Base-by-base conservation (phyloP, 176 grass and related monocot species). In the Aegilops tauschii region DNA sequence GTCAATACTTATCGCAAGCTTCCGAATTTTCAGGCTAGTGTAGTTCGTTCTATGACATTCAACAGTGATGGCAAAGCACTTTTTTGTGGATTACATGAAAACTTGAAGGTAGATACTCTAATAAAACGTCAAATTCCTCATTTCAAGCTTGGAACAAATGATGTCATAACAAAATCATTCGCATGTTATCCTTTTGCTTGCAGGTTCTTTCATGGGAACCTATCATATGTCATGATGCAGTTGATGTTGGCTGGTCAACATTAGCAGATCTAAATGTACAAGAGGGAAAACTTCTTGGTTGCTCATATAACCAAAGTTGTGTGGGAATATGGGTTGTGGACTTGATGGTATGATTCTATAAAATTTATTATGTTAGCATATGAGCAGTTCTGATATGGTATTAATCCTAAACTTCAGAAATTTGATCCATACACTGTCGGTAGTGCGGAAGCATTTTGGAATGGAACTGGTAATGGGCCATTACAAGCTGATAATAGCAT, bases 171-270 rank as follows among this genome's bases (percentile, higher is more conserved):
- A 84, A 25, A 78, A 47, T 11, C 66, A 36, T 52, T 29, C 80
- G 25, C 37, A 74, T 82, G 59, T 27, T 88, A 79, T 87, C 27
- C 66, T 88, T 88, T 86, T 87, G 32, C 68, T 73, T 92, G 62
- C 83, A 98, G 96, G 88, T 96, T 73, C 83, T 96, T 83, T 94
- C 96, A 68, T 98, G 96, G 96, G 96, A 98, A 89, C 96, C 93
- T 23, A 76, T 93, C 76, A 83, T 88, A 88, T 98, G 87, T 69
- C 90, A 96, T 88, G 93, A 94, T 92, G 65, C 85, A 9, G 86
- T 96, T 68, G 88, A 96, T 82, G 88, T 96, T 63, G 90, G 93
- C 16, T 98, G 96, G 96, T 94, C 93, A 20, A 98, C 89, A 74
- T 89, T 98, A 73, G 91, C 86, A 56, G 92, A 98, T 87, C 78